A percentile compares a stretch with the other conserved stretches of the same genome.
These are phyloP conservation scores for Myxozyma mucilagina DNA, from an alignment of 805 yeast genomes.

Conservation along the genomic window DNA sequence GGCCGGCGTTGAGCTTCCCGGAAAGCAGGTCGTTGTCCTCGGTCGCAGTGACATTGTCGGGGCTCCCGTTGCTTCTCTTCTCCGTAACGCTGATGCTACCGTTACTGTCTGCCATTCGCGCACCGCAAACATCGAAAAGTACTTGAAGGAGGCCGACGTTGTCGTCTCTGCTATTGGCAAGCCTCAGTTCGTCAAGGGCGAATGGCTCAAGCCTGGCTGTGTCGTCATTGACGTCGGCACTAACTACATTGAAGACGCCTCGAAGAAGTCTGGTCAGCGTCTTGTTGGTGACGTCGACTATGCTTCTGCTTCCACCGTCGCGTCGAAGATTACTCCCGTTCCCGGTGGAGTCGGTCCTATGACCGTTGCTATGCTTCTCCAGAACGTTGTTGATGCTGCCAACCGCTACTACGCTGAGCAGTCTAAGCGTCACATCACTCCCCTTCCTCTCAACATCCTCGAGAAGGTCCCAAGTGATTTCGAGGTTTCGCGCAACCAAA, in stretches of 20 bases:
- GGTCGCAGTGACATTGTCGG: conserved; percentile 98
- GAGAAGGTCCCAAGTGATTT: conserved; percentile 88
- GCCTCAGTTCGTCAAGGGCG: conserved; percentile 81
- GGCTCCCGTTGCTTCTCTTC: conserved; percentile 81
- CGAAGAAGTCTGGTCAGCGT: conserved; percentile 73
- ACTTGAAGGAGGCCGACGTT: conserved; percentile 73
- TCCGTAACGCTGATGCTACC: conserved; percentile 75
- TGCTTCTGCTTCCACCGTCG: conserved; percentile 60
- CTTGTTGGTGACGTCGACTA: conserved; percentile 96
- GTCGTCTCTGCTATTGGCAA: conserved; percentile 90
- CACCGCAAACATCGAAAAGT: conserved; percentile 59
- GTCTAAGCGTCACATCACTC: conserved; percentile 52
- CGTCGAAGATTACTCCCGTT: conserved; percentile 84
- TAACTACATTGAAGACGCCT: conserved; percentile 75
- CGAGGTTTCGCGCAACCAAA: conserved; percentile 84
- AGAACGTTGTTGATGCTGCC: conserved; percentile 81
- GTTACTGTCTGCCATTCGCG: conserved; percentile 84
- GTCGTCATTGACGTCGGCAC: conserved; percentile 94
- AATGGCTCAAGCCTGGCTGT: conserved; percentile 81
- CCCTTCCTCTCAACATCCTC: conserved; percentile 55
- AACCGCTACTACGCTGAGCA: conserved; percentile 50
- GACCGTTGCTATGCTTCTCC: conserved; percentile 95
- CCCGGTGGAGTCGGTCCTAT: conserved; percentile 99
- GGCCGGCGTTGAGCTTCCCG: conserved; percentile 66
- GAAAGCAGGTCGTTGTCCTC: conserved; percentile 83